Conservation (phyloP, 2,329 filamentous ascomycete genomes). For the Aphanocladium album region DNA sequence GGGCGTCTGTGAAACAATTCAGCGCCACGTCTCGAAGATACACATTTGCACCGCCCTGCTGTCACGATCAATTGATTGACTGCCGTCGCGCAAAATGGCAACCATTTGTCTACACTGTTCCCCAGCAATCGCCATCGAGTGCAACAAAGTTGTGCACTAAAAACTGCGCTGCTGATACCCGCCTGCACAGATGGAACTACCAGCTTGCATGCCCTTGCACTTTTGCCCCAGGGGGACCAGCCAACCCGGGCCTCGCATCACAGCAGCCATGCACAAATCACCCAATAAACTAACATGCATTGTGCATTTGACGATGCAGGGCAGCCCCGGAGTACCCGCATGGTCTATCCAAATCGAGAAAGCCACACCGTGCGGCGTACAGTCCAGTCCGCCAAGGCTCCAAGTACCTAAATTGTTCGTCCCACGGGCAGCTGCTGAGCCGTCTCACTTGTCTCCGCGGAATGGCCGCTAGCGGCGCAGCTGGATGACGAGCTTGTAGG, state of each 20-base stretch:
- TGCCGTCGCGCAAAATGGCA: neutral
- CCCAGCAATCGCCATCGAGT: neutral
- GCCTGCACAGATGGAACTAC: neutral
- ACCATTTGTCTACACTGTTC: neutral
- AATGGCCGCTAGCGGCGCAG: neutral
- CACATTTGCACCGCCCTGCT: neutral
- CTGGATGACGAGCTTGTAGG: neutral
- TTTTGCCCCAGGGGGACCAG: neutral
- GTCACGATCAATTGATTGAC: neutral
- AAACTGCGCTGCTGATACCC: neutral
- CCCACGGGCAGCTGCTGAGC: neutral
- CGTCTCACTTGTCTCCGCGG: conserved; percentile 10
- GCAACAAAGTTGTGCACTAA: neutral
- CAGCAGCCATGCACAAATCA: neutral
- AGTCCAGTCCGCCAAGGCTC: neutral
- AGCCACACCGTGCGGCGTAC: conserved; percentile 11
- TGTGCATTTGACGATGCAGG: conserved; percentile 10
- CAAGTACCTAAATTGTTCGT: neutral
- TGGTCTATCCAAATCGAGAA: conserved; percentile 9
- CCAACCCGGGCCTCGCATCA: conserved; percentile 1
- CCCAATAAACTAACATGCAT: conserved; percentile 14
- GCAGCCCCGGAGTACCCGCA: conserved; percentile 8
- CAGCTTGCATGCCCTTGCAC: neutral
- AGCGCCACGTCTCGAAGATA: conserved; percentile 1
- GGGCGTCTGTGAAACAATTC: neutral